A percentile compares a stretch with the other conserved stretches of the same genome.
These are phyloP conservation scores for Hordeum pubiflorum DNA, from an alignment of 202 grass and related monocot species.

Conservation along the genomic window DNA sequence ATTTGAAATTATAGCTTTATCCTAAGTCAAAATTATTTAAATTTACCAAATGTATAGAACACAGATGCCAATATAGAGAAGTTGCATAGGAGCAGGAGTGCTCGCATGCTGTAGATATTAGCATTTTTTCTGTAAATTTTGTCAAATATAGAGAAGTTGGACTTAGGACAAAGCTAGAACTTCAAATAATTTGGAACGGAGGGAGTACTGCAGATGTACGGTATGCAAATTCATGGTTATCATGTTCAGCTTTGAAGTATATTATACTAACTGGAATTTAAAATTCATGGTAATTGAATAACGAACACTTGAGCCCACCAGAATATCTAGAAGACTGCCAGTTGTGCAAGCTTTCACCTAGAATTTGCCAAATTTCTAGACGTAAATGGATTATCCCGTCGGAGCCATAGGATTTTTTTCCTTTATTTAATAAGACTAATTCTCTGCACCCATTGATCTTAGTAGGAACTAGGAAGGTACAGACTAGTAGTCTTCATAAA, in stretches of 20 bases:
- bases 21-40: not conserved
- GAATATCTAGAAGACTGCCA: not conserved
- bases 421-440: not conserved
- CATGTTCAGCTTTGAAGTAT: not conserved
- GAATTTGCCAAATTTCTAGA: not conserved
- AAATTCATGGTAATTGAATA: not conserved
- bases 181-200: not conserved
- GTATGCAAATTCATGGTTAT: constrained; percentile 7
- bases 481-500: not conserved
- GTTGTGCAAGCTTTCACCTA: not conserved
- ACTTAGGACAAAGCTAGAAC: not conserved
- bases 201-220: not conserved
- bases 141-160: not conserved
- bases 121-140: not conserved
- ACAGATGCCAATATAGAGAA: not conserved
- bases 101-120: too few species aligned
- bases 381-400: not conserved
- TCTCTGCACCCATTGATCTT: not conserved
- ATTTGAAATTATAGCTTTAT: not conserved
- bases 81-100: not conserved
- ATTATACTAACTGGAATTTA: not conserved
- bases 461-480: not conserved
- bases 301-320: not conserved
- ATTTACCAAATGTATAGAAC: not conserved
- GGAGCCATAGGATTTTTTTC: constrained; percentile 14